These are phyloP conservation scores for Arctostaphylos glauca DNA, from an alignment of 148 eudicot genomes.

Conservation along the genomic window DNA sequence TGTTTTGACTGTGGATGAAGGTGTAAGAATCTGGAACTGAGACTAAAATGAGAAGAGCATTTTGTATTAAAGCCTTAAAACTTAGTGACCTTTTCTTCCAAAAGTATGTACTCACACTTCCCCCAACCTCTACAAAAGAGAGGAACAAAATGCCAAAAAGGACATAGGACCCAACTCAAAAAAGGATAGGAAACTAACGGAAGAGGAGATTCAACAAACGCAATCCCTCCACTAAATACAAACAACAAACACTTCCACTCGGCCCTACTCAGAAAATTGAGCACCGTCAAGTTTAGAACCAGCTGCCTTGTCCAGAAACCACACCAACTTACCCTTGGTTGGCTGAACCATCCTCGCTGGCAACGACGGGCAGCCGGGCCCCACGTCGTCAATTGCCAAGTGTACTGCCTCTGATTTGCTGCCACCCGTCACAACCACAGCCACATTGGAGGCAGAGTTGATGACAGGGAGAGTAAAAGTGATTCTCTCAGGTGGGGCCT, in stretches of 20 bases:
- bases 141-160: not conserved
- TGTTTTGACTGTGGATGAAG: not conserved
- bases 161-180: conserved; percentile 5
- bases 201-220: not conserved
- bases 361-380: conserved; percentile 32
- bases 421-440: conserved; percentile 61
- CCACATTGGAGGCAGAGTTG: conserved; percentile 81
- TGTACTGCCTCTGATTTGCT: conserved; percentile 61
- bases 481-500: conserved; percentile 87
- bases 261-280: conserved; percentile 33
- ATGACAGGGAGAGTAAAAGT: conserved; percentile 89
- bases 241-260: conserved; percentile 10
- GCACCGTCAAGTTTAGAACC: conserved; percentile 46
- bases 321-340: conserved; percentile 52
- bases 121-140: conserved; percentile 5
- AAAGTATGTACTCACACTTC: not conserved
- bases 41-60: conserved; percentile 7
- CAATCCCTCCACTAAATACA: conserved; percentile 13
- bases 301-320: conserved; percentile 65
- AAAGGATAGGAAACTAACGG: not conserved
- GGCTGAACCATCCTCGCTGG: conserved; percentile 81
- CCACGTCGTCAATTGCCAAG: conserved; percentile 40
- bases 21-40: not conserved
- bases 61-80: conserved; percentile 3
- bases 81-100: conserved; percentile 22